Evolutionary conservation across 148 eudicot species (phyloP), one percentile per base, ranked within the genome.

Genomic region (Amaranthus hypochondriacus): DNA sequence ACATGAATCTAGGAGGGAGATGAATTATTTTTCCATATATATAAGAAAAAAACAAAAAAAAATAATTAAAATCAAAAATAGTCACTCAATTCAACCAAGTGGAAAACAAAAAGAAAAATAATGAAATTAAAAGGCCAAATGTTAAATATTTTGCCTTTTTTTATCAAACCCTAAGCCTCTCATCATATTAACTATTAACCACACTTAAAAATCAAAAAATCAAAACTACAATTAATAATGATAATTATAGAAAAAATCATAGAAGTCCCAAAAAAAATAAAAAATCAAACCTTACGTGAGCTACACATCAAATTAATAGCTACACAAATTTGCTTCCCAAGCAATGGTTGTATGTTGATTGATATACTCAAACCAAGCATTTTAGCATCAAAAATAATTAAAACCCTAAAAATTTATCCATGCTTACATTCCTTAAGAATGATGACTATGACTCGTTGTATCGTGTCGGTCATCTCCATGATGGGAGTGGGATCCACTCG

Each of bases 401-500:
- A 28, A 28, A 28, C 39, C 39, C 39, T 28, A 28, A 28, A 28
- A 28, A 28, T 12, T 56, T 56, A 5, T 10, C 3, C 15, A 11
- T 56, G 60, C 60, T 56, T 56, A 14, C 15, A 11, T 56, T 18
- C 5, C 60, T 70, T 74, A 88, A 2, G 92, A 88, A 62, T 87
- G 86, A 76, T 84, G 89, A 60, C 90, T 89, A 59, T 80, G 83
- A 80, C 83, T 80, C 4, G 74, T 79, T 0, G 84, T 70, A 43
- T 89, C 89, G 2, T 85, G 92, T 62, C 90, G 88, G 69, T 87
- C 88, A 10, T 86, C 89, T 3, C 82, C 82, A 48, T 77, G 89
- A 43, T 87, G 88, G 0, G 88, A 69, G 58, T 91, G 92, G 9
- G 94, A 87, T 59, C 90, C 90, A 49, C 92, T 86, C 4, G 86